Evolutionary conservation across 2,329 filamentous ascomycete genomes (phyloP), one percentile per base, ranked within the genome.

Genomic region (Pseudocercospora pini-densiflorae): DNA sequence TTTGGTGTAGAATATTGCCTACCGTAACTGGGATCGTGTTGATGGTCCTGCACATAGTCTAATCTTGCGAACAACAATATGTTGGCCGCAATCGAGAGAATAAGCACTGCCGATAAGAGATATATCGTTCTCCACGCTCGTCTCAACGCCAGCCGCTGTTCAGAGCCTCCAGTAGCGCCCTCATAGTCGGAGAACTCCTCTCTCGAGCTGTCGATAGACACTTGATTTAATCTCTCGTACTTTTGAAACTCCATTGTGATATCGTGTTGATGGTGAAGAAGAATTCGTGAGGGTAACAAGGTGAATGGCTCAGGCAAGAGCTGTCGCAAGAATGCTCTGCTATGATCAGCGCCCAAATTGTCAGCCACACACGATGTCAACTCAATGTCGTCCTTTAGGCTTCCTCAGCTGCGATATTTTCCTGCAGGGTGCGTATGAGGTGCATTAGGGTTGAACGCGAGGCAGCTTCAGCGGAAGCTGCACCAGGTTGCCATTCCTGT

Each of bases 1-100:
- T 3, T 27, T 27, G 27, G 27, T 61, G 40, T 14, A 19, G 19
- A 33, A n/a, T n/a, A 16, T 43, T 27, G 31, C 59, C 4, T 21
- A 61, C 59, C 21, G 43, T n/a, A 61, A 24, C 24, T 51, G 12
- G 59, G 59, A 33, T 61, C 59, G 45, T 61, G 59, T 21, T 19
- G 21, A 21, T 61, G 59, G 16, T 29, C 59, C 31, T 61, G 40
- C 2, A 31, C 59, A 19, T 61, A 61, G 24, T 19, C 10, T 19
- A 61, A 10, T 21, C 27, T 61, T 21, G 45, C 19, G 2, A 45
- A 23, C 7, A 61, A 21, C 4, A 61, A 29, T 4, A 61, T 29
- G 21, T 49, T 61, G 4, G 14, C 12, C 5, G 31, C 40, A 12
- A 61, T 61, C 12, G 59, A 61, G 19, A 61, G 59, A 9, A 49